Conservation (phyloP, 768 basidiomycete species). For the Kwoniella mangroviensis region DNA sequence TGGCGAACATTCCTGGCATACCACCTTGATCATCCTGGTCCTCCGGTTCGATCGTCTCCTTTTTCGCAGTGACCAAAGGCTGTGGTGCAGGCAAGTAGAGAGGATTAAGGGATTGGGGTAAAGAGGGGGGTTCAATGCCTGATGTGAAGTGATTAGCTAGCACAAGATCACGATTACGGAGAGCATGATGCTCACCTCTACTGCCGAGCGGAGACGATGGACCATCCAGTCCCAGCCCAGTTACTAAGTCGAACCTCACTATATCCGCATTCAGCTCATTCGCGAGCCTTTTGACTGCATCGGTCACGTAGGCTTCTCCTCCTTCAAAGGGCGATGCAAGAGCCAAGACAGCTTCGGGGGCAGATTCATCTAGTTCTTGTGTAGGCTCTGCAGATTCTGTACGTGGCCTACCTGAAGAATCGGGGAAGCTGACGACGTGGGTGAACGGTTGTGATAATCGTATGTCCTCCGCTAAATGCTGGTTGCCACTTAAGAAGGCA, state of each 20-base stretch:
- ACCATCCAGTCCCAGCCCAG: constrained; percentile 88
- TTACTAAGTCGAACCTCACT: constrained; percentile 76
- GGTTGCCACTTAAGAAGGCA: constrained; percentile 38
- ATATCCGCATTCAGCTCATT: constrained; percentile 76
- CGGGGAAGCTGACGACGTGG: constrained; percentile 24
- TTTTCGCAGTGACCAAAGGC: constrained; percentile 40
- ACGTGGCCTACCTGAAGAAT: constrained; percentile 17
- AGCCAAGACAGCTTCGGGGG: constrained; percentile 29
- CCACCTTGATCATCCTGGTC: constrained; percentile 61
- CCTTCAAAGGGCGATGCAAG: constrained; percentile 74
- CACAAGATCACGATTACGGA: not conserved
- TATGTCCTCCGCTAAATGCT: constrained; percentile 20
- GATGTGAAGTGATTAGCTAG: not conserved
- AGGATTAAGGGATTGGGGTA: constrained; percentile 13
- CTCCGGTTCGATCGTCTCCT: constrained; percentile 53
- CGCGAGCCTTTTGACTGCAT: constrained; percentile 78
- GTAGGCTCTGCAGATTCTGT: constrained; percentile 7
- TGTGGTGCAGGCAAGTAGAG: constrained; percentile 66
- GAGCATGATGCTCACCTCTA: constrained; percentile 14
- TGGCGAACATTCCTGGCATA: constrained; percentile 50
- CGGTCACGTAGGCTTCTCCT: constrained; percentile 78
- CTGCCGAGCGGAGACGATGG: constrained; percentile 65
- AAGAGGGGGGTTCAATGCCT: constrained; percentile 15
- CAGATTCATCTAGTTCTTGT: not conserved
- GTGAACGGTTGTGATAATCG: constrained; percentile 6